Percentiles rank a stretch among this genome's conserved stretches.
These are phyloP conservation scores for Pisolithus microcarpus DNA, from an alignment of 768 basidiomycete species.

Conservation along the genomic window DNA sequence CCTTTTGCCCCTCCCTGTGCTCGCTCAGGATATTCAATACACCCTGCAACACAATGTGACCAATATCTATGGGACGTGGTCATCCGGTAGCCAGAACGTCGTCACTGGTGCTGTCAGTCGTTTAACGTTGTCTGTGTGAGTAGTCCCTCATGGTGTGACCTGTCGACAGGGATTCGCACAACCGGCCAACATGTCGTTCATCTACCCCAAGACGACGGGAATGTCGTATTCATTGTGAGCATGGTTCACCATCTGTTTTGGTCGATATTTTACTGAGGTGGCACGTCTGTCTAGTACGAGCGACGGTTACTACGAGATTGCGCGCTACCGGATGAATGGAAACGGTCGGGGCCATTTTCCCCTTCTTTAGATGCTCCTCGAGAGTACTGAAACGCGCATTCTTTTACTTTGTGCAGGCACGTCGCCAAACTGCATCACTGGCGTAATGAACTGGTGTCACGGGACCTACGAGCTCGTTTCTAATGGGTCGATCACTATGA, in stretches of 20 bases:
- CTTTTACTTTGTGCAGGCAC: slow-evolving; percentile 54
- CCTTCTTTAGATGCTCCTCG: too few relatives aligned
- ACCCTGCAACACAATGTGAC: slow-evolving; percentile 59
- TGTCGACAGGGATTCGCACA: slow-evolving; percentile 67
- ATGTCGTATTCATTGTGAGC: slow-evolving; percentile 85
- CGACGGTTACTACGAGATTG: slow-evolving; percentile 79
- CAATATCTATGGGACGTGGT: slow-evolving; percentile 75
- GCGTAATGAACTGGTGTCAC: slow-evolving; percentile 84
- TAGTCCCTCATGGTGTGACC: neutral
- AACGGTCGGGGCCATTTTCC: slow-evolving; percentile 56
- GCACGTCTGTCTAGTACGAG: slow-evolving; percentile 40
- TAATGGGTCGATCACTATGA: slow-evolving; percentile 77
- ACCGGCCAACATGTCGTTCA: slow-evolving; percentile 77
- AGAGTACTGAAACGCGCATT: neutral
- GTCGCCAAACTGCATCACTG: slow-evolving; percentile 83
- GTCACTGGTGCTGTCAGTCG: slow-evolving; percentile 73
- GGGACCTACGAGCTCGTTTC: slow-evolving; percentile 59
- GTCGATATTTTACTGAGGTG: slow-evolving; percentile 3
- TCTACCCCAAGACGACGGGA: slow-evolving; percentile 79
- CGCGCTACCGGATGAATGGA: slow-evolving; percentile 80
- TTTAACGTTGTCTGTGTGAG: neutral
- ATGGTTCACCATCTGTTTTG: too few relatives aligned
- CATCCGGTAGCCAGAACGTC: slow-evolving; percentile 69
- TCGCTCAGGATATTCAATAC: slow-evolving; percentile 35
- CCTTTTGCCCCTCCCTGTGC: slow-evolving; percentile 22